These are phyloP conservation scores for Hymenoscyphus fructigenus DNA, from an alignment of 2,329 filamentous ascomycete genomes.

Conservation along the genomic window DNA sequence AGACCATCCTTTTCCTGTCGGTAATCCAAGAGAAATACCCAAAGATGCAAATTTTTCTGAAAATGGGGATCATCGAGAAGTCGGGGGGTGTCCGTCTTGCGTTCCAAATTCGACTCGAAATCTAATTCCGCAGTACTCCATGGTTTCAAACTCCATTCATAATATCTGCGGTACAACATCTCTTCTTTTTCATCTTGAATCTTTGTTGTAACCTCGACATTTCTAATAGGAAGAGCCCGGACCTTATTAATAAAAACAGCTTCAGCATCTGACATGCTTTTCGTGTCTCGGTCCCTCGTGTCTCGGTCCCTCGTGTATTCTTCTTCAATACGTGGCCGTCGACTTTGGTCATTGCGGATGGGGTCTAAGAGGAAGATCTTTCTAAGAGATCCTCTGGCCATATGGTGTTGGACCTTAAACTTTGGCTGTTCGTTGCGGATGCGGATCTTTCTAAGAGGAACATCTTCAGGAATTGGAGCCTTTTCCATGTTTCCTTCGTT, in stretches of 20 bases:
- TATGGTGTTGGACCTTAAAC: too few species aligned
- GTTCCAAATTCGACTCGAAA: constrained; percentile 35
- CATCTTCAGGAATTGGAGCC: background rate
- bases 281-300: too few species aligned
- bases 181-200: background rate
- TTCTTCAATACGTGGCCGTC: too few species aligned
- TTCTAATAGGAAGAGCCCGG: too few species aligned
- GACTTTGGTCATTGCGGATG: too few species aligned
- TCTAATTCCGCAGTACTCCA: constrained; percentile 28
- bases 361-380: too few species aligned
- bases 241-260: too few species aligned
- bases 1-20: constrained; percentile 42
- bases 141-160: constrained; percentile 21
- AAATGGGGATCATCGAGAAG: constrained; percentile 37
- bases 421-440: background rate
- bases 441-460: background rate
- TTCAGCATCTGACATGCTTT: too few species aligned
- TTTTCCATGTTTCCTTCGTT: background rate
- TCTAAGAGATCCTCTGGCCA: too few species aligned
- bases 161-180: background rate
- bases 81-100: constrained; percentile 19
- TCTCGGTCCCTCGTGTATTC: too few species aligned
- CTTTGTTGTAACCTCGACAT: too few species aligned
- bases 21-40: constrained; percentile 43
- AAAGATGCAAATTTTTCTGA: constrained; percentile 37